Evolutionary conservation across 257 asterid species (phyloP), one percentile per base, ranked within the genome.

Genomic region (Solanum megistacrolobum): DNA sequence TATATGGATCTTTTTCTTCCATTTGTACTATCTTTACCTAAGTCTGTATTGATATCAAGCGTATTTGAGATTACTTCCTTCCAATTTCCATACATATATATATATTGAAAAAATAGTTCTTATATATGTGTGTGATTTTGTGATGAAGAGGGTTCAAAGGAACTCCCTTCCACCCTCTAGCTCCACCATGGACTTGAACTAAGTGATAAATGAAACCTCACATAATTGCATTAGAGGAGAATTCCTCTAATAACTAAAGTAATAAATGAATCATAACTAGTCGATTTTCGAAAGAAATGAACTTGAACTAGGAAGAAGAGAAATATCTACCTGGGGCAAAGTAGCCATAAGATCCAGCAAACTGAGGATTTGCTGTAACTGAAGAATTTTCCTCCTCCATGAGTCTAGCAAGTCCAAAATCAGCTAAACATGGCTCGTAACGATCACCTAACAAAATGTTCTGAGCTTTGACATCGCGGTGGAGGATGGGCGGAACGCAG

Each of bases 331-430:
- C 98, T 58, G 98, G 98, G 39, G 98, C 98, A 85, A 96, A 93
- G 90, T 96, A 96, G 62, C 98, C 98, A 58, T 96, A 96, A 39
- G 98, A 94, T 62, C 98, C 98, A 85, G 98, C 98, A 81, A 96
- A 91, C 35, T 96, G 98, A 6, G 95, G 97, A 18, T 85, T 90
- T 58, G 93, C 81, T n/a, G 95, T 78, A 87, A 91, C 60, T 60
- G 96, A 89, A 29, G 83, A 75, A 79, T 69, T 90, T 83, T 92
- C 96, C 82, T 93, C 94, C 88, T 94, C 96, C 34, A 94, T 90
- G 34, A 94, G 91, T 88, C 96, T 93, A n/a, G 98, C 98, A 29
- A 96, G 94, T 65, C 96, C 98, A 35, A 96, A 96, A 69, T 96
- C 98, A 6, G 97, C 98, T 21, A 96, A 75, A 83, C 95, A 93